Percentiles rank a stretch among this genome's conserved stretches.
phyloP scores from a whole-genome alignment of 2,329 filamentous ascomycete genomes.

The Fonsecaea pugnacius region DNA sequence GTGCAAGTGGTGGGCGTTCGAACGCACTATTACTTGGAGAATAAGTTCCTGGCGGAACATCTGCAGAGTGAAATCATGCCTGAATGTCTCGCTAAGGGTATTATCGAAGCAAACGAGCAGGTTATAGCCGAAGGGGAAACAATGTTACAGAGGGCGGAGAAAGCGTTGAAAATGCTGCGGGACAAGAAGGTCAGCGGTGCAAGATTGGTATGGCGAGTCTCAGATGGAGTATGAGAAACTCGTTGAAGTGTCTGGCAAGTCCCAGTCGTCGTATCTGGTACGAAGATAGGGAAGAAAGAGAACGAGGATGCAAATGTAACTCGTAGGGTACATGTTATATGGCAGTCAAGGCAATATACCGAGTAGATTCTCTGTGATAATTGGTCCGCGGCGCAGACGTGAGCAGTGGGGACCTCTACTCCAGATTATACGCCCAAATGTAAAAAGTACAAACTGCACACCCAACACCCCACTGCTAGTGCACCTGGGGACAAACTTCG shows the following conservation, averaged over 20 bases:
- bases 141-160: constrained; percentile 49
- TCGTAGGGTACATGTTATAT: background rate
- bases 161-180: constrained; percentile 50
- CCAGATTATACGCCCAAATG: no score
- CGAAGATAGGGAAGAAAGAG: background rate
- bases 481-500: background rate
- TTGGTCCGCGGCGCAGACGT: background rate
- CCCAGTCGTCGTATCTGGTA: background rate
- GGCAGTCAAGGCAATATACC: no score
- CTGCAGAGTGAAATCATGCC: constrained; percentile 62
- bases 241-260: background rate
- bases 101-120: constrained; percentile 50
- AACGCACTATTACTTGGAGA: constrained; percentile 60
- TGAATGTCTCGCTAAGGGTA: constrained; percentile 47
- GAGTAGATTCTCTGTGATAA: background rate
- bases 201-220: constrained; percentile 33
- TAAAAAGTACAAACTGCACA: background rate
- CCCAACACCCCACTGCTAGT: background rate
- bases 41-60: constrained; percentile 60
- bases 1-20: constrained; percentile 60
- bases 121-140: constrained; percentile 49
- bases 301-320: background rate
- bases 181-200: constrained; percentile 51
- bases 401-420: background rate
- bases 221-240: constrained; percentile 15